Base-by-base conservation (phyloP, 108 stramenopile genomes). In the Nannochloropsis gaditana region DNA sequence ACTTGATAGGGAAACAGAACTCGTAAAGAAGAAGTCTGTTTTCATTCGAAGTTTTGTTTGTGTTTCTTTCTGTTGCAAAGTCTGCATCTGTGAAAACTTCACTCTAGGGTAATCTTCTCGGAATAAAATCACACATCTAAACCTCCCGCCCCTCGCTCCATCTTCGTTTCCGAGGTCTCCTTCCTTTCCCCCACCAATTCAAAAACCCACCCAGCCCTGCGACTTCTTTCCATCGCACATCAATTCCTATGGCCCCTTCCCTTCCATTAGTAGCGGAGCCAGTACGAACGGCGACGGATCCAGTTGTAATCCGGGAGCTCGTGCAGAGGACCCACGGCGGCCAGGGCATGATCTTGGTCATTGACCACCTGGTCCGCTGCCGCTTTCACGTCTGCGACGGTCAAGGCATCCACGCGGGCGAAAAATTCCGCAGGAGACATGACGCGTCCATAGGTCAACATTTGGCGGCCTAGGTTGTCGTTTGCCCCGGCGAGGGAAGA, bases 341-440 rank as follows among this genome's bases (percentile, higher is more conserved):
- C 96, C 82, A 98, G 91, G n/a, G 97, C 97, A 90, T 96, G 95
- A 87, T 99, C 97, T 90, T 98, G 92, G 86, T 98, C 96, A 84
- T 96, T 94, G 90, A 98, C 93, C 83, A 96, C 92, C 41, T 43
- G 41, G 11, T 81, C 41, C 11, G 80, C 80, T 3, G 41, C 80
- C 5, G 80, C 94, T 92, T 92, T 93, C 81, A 99, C 92, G 90
- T 97, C 97, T 43, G 91, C 95, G 4, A 91, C 92, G 15, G 94
- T 93, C 42, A 99, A 92, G 79, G 97, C 94, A 85, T 98, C 97
- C 84, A 99, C 95, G 80, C 99, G 92, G 19, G 92, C 93, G 83
- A 97, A 97, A 90, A 97, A 93, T 90, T 99, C 99, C 42, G 97
- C 97, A 21, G 95, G 93, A 9, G 96, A 95, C 93, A 99, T 93